Conservation (phyloP, 1,139 yeast species). For the Zygoascus sp. region DNA sequence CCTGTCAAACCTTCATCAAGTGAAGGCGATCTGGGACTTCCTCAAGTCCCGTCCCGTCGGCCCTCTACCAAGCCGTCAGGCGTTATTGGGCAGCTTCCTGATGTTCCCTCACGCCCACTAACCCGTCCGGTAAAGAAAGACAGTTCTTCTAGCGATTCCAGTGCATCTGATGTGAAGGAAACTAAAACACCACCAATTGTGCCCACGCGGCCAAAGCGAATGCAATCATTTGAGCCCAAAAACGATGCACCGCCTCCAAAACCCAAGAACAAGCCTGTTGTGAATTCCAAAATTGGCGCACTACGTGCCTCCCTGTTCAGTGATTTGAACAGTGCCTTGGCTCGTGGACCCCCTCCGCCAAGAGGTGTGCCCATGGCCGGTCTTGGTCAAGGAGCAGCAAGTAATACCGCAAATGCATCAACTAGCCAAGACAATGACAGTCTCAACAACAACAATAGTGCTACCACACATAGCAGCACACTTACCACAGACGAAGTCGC, state of each 20-base stretch:
- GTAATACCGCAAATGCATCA: constrained; percentile 3
- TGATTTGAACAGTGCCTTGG: constrained; percentile 32
- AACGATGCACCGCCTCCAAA: constrained; percentile 23
- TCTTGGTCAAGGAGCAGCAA: constrained; percentile 16
- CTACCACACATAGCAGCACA: too few species aligned
- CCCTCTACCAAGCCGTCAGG: background rate
- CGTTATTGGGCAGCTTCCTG: background rate
- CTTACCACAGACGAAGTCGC: constrained; percentile 13
- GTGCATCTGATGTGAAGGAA: background rate
- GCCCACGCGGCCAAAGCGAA: constrained; percentile 18
- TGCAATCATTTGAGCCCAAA: constrained; percentile 13
- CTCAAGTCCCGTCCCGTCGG: constrained; percentile 5
- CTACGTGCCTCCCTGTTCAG: constrained; percentile 33
- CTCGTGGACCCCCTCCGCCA: constrained; percentile 34
- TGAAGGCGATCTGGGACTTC: background rate
- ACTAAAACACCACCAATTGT: constrained; percentile 19
- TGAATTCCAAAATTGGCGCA: constrained; percentile 30
- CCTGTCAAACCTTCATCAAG: background rate
- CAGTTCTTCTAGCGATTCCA: background rate
- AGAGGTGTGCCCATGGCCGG: constrained; percentile 19
- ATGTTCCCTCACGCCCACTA: constrained; percentile 7
- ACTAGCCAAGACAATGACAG: background rate
- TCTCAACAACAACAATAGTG: constrained; percentile 15
- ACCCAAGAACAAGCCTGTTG: constrained; percentile 24
- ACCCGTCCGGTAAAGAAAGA: constrained; percentile 1